Conservation (phyloP, 2,329 filamentous ascomycete species). For the Alternaria conjuncta region DNA sequence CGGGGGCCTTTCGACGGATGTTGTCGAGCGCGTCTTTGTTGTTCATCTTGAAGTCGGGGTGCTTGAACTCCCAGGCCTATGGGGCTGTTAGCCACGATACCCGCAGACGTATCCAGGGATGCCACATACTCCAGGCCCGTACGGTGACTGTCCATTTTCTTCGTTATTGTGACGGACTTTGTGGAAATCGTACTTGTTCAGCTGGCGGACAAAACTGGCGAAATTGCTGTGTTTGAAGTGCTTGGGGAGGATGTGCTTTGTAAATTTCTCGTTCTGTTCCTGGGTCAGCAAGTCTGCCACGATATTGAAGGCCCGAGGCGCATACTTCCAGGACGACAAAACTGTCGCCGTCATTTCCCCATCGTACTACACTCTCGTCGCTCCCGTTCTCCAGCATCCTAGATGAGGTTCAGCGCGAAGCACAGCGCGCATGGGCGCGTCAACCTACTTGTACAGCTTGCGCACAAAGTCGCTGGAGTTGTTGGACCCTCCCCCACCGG, state of each 20-base stretch:
- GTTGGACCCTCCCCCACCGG: slow-evolving; percentile 61
- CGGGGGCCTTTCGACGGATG: slow-evolving; percentile 92
- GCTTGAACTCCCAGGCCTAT: slow-evolving; percentile 94
- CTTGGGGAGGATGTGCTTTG: slow-evolving; percentile 93
- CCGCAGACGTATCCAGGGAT: neutral
- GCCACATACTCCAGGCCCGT: slow-evolving; percentile 72
- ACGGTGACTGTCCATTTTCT: slow-evolving; percentile 80
- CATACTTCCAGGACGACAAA: slow-evolving; percentile 95
- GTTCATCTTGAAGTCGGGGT: slow-evolving; percentile 93
- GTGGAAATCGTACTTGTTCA: slow-evolving; percentile 99
- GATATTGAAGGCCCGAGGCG: slow-evolving; percentile 3
- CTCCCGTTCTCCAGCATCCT: slow-evolving; percentile 97
- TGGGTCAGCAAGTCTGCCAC: slow-evolving; percentile 18
- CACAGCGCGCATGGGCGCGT: neutral
- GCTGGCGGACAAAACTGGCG: slow-evolving; percentile 91
- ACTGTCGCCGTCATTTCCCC: slow-evolving; percentile 92
- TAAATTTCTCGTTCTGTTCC: slow-evolving; percentile 92
- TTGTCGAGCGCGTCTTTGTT: slow-evolving; percentile 97
- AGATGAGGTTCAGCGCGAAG: slow-evolving; percentile 39
- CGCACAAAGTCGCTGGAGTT: slow-evolving; percentile 98
- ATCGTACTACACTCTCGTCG: slow-evolving; percentile 90
- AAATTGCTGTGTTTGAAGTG: slow-evolving; percentile 99
- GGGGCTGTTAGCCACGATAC: slow-evolving; percentile 20
- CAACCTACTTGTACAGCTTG: slow-evolving; percentile 91
- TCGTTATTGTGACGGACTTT: slow-evolving; percentile 94